Evolutionary conservation across 2,329 filamentous ascomycete genomes (phyloP).

Genomic region (Botrytis byssoidea): DNA sequence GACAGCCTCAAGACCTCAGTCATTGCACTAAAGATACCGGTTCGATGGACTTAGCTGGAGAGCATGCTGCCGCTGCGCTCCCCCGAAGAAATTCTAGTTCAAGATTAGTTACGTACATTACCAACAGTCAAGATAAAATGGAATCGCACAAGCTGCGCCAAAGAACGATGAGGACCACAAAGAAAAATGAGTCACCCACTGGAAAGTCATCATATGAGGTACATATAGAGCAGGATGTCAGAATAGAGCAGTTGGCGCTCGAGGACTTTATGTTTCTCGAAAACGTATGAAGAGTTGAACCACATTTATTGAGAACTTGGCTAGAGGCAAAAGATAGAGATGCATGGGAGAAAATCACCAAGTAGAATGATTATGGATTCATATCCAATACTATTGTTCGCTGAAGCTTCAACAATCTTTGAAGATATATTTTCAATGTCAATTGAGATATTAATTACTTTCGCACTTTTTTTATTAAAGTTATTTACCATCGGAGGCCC

Average conservation of each 20-base stretch:
- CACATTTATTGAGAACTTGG: background rate
- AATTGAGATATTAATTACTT: background rate
- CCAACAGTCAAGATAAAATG: background rate
- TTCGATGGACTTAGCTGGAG: background rate
- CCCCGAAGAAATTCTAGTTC: background rate
- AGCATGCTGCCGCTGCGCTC: background rate
- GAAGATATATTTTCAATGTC: background rate
- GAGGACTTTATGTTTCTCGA: background rate
- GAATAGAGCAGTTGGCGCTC: background rate
- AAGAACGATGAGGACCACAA: background rate
- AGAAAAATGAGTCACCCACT: no score
- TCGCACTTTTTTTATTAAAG: background rate
- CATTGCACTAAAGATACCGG: background rate
- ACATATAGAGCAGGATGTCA: background rate
- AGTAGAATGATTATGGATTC: background rate
- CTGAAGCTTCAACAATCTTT: background rate
- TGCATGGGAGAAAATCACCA: background rate
- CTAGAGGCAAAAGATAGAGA: background rate
- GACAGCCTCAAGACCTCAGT: background rate
- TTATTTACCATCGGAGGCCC: background rate
- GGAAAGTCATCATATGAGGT: background rate
- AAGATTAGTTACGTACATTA: background rate
- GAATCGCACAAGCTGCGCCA: background rate
- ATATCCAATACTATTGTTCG: background rate
- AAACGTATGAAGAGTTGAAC: background rate